Evolutionary conservation across 2,329 filamentous ascomycete genomes (phyloP), one percentile per base, ranked within the genome.

Genomic region (Orbilia blumenaviensis): DNA sequence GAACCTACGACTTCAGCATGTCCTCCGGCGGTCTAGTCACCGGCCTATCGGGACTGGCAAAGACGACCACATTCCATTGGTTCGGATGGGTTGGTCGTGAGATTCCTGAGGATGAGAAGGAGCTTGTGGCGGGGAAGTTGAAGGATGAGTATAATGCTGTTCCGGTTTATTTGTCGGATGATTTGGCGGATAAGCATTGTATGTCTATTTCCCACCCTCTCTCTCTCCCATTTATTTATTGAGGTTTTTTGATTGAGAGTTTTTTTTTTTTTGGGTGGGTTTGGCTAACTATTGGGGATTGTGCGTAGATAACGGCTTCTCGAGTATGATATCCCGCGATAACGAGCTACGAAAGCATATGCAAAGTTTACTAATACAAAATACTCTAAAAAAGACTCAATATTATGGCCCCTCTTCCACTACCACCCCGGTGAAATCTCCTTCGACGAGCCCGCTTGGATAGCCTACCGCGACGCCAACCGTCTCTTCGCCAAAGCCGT

Each of bases 351-450:
- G 27, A 44, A 16, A 32, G 23, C 3, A 38, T n/a, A 8, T 50
- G 10, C 12, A 9, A n/a, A 34, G 18, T 18, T 2, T 36, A 48
- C 61, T 42, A 5, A 71, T 54, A 36, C 50, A 16, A n/a, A n/a
- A 18, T 18, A 46, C 27, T 32, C 0, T 16, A 68, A n/a, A n/a
- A n/a, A 48, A 67, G 93, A 99, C 84, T 96, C 93, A 6, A 98
- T 98, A 83, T 90, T 99, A 76, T 99, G 95, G 95, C 95, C 95
- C 1, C 89, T 99, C 41, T 96, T 99, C 86, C 95, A 98, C 85
- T 98, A 98, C 85, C 95, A 99, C 84, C 94, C 95, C 60, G 94
- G 94, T 82, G 94, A 98, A 86, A 97, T 98, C 80, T 97, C 93
- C 48, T 98, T 98, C 83, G 94, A 98, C 84, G 94, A 98, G 84